Evolutionary conservation across 1,139 yeast genomes (phyloP).

Genomic region (Diutina scorzettiae): DNA sequence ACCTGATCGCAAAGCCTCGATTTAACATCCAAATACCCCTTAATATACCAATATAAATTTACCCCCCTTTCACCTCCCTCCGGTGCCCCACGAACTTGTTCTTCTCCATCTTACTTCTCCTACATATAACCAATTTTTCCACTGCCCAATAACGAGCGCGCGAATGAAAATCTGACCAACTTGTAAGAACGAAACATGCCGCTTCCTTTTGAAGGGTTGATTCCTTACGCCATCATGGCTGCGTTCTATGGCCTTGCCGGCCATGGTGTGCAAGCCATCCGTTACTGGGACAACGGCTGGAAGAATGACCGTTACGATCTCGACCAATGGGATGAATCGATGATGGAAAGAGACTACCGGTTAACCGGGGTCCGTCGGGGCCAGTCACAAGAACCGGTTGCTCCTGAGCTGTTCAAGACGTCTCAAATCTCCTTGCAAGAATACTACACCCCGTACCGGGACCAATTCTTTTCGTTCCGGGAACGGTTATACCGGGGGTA

Average conservation of each 20-base stretch:
- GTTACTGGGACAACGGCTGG: slow-evolving; percentile 38
- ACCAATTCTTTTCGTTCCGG: slow-evolving; percentile 36
- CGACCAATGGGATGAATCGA: slow-evolving; percentile 44
- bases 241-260: slow-evolving; percentile 39
- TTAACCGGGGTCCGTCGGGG: slow-evolving; percentile 66
- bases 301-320: slow-evolving; percentile 44
- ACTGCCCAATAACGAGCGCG: too few relatives aligned
- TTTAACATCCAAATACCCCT: too few relatives aligned
- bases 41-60: too few relatives aligned
- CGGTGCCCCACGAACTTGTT: too few relatives aligned
- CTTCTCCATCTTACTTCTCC: too few relatives aligned
- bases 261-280: slow-evolving; percentile 34
- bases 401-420: slow-evolving; percentile 57
- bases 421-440: slow-evolving; percentile 10
- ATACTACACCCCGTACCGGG: slow-evolving; percentile 38
- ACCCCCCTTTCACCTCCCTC: too few relatives aligned
- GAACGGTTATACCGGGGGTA: slow-evolving; percentile 40
- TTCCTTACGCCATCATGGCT: slow-evolving; percentile 56
- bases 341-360: slow-evolving; percentile 63
- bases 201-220: slow-evolving; percentile 62
- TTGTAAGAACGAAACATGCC: slow-evolving; percentile 21
- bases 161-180: slow-evolving; percentile 1
- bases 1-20: too few relatives aligned
- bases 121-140: too few relatives aligned
- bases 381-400: slow-evolving; percentile 54